These are phyloP conservation scores for Kickxella alabastrina DNA, from an alignment of 192 early-diverging fungal genomes.

Conservation along the genomic window DNA sequence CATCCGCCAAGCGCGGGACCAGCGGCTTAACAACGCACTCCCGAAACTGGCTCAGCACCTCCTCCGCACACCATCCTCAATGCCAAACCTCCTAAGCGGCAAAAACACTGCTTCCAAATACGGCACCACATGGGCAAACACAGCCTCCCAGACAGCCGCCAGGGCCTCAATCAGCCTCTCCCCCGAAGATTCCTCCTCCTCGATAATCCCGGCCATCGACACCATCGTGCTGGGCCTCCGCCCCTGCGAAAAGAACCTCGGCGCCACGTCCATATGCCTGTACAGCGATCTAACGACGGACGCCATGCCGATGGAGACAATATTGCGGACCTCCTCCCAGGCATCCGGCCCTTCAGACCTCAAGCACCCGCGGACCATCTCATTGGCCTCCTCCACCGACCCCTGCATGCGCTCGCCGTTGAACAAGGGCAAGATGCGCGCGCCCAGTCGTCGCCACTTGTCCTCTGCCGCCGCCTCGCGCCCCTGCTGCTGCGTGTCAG, in stretches of 20 bases:
- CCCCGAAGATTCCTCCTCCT: constrained; percentile 57
- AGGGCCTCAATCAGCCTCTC: constrained; percentile 64
- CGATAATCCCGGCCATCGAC: constrained; percentile 42
- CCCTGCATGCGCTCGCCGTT: constrained; percentile 80
- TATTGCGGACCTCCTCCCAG: constrained; percentile 35
- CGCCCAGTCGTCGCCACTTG: constrained; percentile 69
- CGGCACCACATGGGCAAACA: constrained; percentile 77
- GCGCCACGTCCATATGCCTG: constrained; percentile 15
- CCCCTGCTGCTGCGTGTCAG: not conserved
- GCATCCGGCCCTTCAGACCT: constrained; percentile 13
- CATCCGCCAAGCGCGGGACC: constrained; percentile 21
- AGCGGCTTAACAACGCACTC: constrained; percentile 32
- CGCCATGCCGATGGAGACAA: constrained; percentile 40
- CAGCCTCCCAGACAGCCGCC: constrained; percentile 76
- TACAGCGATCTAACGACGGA: constrained; percentile 37
- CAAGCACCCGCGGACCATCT: constrained; percentile 56
- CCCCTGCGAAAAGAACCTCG: no score
- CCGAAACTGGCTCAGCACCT: constrained; percentile 31
- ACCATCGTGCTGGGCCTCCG: constrained; percentile 4
- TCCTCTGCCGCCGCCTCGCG: constrained; percentile 42
- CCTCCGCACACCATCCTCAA: constrained; percentile 16
- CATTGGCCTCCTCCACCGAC: constrained; percentile 80
- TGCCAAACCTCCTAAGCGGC: constrained; percentile 52
- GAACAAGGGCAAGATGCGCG: constrained; percentile 78
- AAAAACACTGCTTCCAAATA: constrained; percentile 85